phyloP scores from a whole-genome alignment of 2,329 filamentous ascomycete genomes.

The Tricladium varicosporioides region DNA sequence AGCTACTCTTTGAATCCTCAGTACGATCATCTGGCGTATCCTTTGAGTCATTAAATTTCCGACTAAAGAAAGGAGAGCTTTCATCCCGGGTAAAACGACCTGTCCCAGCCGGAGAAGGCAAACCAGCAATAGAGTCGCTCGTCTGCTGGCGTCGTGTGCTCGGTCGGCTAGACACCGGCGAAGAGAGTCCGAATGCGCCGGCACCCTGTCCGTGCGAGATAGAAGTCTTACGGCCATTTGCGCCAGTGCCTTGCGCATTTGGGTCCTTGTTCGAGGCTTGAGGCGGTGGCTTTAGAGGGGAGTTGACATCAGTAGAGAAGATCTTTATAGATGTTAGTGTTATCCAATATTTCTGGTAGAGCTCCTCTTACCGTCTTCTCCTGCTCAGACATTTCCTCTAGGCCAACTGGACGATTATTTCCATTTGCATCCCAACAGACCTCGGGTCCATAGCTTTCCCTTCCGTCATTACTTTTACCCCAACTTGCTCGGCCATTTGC shows the following conservation, averaged over 20 bases:
- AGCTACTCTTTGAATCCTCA: conserved; percentile 42
- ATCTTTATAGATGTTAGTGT: conserved; percentile 50
- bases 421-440: conserved; percentile 85
- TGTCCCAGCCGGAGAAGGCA: conserved; percentile 59
- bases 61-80: conserved; percentile 53
- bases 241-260: conserved; percentile 51
- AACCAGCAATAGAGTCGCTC: conserved; percentile 61
- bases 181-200: conserved; percentile 66
- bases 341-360: conserved; percentile 8
- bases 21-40: conserved; percentile 52
- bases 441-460: conserved; percentile 79
- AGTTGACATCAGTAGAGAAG: conserved; percentile 87
- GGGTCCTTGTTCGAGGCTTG: conserved; percentile 61
- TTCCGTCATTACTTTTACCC: conserved; percentile 75
- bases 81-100: conserved; percentile 64
- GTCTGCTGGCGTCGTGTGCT: conserved; percentile 82
- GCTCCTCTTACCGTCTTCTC: conserved; percentile 55
- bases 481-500: conserved; percentile 58
- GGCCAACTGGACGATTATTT: conserved; percentile 65
- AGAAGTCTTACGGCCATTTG: conserved; percentile 77
- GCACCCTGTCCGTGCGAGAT: conserved; percentile 64
- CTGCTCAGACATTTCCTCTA: conserved; percentile 65
- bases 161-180: conserved; percentile 71
- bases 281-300: conserved; percentile 80
- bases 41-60: conserved; percentile 52